Base-by-base conservation (phyloP, 176 grass and related monocot species). In the Poa annua region DNA sequence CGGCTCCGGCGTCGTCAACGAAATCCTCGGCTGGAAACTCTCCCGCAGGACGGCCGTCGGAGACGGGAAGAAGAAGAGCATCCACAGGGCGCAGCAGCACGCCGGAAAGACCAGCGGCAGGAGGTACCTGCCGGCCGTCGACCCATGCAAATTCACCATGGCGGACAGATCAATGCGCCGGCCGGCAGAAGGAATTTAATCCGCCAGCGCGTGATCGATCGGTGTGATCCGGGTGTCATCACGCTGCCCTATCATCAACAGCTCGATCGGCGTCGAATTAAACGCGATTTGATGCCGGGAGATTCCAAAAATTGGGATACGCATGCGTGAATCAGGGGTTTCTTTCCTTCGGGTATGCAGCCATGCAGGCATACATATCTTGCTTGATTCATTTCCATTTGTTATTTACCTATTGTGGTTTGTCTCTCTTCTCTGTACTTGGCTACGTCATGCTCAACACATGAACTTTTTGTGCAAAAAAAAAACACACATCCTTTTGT, bases 61-160 rank as follows among this genome's bases (percentile, higher is more conserved):
- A 21, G 71, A 47, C 48, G 11, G 42, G 53, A 86, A 87, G 76
- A 77, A 9, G 35, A 91, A 10, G 53, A 91, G 8, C 81, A 66
- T 47, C 66, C 84, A 81, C 1, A 85, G 14, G 80, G 83, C 64
- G 53, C 77, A 88, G 53, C 71, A 89, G 53, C 71, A 89, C 32
- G 80, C 77, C 26, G 72, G 71, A 33, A 92, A 19, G 56, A 62
- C 8, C 21, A 79, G 51, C 36, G 68, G 77, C 45, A 85, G 76
- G 85, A 83, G 60, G 41, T 29, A 79, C 66, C 71, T 73, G 55
- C 44, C 66, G 81, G 21, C 50, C 76, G 81, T 50, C 59, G 66
- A 69, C 16, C 69, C 74, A 33, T 56, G 82, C 17, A 1, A 66
- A 25, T 42, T 48, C 54, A 20, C 84, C 84, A 90, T 86, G 60